Percentiles rank a stretch among this genome's conserved stretches.
phyloP scores from a whole-genome alignment of 2,329 filamentous ascomycete species.

The Monilinia fructigena region DNA sequence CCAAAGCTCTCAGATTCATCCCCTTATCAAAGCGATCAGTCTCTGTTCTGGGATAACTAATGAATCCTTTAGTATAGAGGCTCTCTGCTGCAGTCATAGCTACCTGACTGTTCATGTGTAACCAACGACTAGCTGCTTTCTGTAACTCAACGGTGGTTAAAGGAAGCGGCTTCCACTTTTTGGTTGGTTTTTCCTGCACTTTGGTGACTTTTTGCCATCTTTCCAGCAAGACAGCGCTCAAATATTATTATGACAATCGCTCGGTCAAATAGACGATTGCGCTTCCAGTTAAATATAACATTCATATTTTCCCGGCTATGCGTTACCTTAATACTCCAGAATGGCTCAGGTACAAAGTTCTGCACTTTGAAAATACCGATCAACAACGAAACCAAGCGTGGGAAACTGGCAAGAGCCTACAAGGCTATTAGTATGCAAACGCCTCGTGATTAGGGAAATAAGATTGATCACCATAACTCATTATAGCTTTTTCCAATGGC shows the following conservation, averaged over 20 bases:
- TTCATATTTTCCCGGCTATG: conserved; percentile 75
- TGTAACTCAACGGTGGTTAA: conserved; percentile 95
- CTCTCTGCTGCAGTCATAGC: conserved; percentile 86
- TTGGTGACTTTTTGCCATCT: conserved; percentile 76
- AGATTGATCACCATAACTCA: conserved; percentile 71
- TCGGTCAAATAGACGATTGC: conserved; percentile 83
- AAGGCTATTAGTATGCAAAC: conserved; percentile 24
- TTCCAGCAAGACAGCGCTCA: conserved; percentile 77
- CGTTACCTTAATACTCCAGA: conserved; percentile 87
- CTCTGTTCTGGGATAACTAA: conserved; percentile 96
- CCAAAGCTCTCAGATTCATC: conserved; percentile 76
- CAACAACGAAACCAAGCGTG: conserved; percentile 93
- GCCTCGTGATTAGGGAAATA: neutral
- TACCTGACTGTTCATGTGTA: conserved; percentile 86
- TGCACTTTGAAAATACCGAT: conserved; percentile 93
- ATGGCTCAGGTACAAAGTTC: conserved; percentile 88
- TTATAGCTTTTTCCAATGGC: conserved; percentile 51
- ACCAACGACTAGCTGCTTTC: conserved; percentile 86
- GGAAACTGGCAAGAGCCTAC: conserved; percentile 91
- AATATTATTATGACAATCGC: conserved; percentile 78
- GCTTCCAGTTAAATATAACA: conserved; percentile 80
- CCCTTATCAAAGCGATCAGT: conserved; percentile 92
- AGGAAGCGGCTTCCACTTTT: conserved; percentile 90
- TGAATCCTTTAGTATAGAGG: conserved; percentile 91
- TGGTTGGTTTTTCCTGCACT: conserved; percentile 86